phyloP scores from a whole-genome alignment of 1,139 yeast genomes.

The Debaryomyces subglobosus region DNA sequence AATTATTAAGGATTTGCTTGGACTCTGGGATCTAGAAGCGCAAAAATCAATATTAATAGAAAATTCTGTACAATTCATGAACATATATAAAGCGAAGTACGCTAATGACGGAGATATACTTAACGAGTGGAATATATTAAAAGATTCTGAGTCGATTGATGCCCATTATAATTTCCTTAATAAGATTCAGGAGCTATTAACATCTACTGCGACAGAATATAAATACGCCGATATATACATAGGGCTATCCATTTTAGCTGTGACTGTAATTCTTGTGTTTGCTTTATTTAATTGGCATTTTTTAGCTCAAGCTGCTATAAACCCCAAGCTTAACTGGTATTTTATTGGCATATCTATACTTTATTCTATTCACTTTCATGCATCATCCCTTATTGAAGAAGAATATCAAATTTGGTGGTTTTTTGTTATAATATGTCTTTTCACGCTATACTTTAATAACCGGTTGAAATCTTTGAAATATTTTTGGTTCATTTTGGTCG shows the following conservation, averaged over 20 bases:
- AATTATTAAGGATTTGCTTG: conserved; percentile 58
- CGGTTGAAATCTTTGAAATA: conserved; percentile 14
- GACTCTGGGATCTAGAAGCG: conserved; percentile 47
- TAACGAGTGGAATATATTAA: conserved; percentile 17
- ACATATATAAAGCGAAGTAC: conserved; percentile 31
- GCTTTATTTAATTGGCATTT: conserved; percentile 20
- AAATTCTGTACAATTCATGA: conserved; percentile 65
- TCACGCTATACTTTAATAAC: conserved; percentile 17
- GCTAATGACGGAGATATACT: conserved; percentile 16
- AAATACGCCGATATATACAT: conserved; percentile 50
- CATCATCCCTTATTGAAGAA: conserved; percentile 93
- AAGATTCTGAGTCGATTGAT: conserved; percentile 17
- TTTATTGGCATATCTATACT: conserved; percentile 39
- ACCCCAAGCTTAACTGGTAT: conserved; percentile 20
- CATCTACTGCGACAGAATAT: conserved; percentile 76
- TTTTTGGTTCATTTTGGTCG: conserved; percentile 35
- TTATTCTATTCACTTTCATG: conserved; percentile 70
- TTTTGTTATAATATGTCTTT: conserved; percentile 42
- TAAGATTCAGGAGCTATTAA: conserved; percentile 55
- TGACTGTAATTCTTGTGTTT: conserved; percentile 30
- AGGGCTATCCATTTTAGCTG: conserved; percentile 47
- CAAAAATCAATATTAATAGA: conserved; percentile 52
- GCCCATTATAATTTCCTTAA: conserved; percentile 44
- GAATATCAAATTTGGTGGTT: conserved; percentile 98
- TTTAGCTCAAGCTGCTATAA: conserved; percentile 14